phyloP scores from a whole-genome alignment of 2,329 filamentous ascomycete species.

The Aplosporella prunicola region DNA sequence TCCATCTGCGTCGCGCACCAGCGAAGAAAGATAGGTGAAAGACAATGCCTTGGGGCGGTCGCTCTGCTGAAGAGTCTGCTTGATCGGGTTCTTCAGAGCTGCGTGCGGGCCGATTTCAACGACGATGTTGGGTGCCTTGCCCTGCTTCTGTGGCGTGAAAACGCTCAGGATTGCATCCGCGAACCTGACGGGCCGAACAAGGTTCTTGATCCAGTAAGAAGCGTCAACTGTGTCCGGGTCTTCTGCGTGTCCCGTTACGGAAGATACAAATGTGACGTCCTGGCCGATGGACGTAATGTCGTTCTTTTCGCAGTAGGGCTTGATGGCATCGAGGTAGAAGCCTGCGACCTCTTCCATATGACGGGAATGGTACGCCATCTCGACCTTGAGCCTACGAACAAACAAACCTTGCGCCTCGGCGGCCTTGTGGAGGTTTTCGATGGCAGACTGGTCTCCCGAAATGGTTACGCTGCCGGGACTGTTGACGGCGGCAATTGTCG shows the following conservation, averaged over 20 bases:
- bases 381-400: slow-evolving; percentile 31
- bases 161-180: slow-evolving; percentile 14
- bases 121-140: slow-evolving; percentile 3
- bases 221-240: slow-evolving; percentile 1
- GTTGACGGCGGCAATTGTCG: slow-evolving; percentile 27
- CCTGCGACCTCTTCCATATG: slow-evolving; percentile 30
- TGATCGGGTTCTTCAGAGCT: slow-evolving; percentile 17
- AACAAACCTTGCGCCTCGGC: slow-evolving; percentile 31
- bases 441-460: slow-evolving; percentile 32
- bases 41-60: slow-evolving; percentile 7
- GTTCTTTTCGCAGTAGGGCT: too few relatives aligned
- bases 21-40: slow-evolving; percentile 2
- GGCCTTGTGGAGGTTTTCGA: slow-evolving; percentile 22
- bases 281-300: too few relatives aligned
- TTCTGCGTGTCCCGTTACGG: background rate
- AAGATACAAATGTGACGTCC: slow-evolving; percentile 1
- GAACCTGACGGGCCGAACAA: slow-evolving; percentile 30
- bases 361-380: slow-evolving; percentile 37
- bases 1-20: slow-evolving; percentile 6
- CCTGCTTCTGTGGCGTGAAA: slow-evolving; percentile 2
- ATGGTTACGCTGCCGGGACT: slow-evolving; percentile 34
- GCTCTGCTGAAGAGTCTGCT: slow-evolving; percentile 5
- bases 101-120: slow-evolving; percentile 25
- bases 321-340: slow-evolving; percentile 16
- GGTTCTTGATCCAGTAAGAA: slow-evolving; percentile 32